Conservation (phyloP, 208 protist genomes). For the Trypanosoma cruzi region DNA sequence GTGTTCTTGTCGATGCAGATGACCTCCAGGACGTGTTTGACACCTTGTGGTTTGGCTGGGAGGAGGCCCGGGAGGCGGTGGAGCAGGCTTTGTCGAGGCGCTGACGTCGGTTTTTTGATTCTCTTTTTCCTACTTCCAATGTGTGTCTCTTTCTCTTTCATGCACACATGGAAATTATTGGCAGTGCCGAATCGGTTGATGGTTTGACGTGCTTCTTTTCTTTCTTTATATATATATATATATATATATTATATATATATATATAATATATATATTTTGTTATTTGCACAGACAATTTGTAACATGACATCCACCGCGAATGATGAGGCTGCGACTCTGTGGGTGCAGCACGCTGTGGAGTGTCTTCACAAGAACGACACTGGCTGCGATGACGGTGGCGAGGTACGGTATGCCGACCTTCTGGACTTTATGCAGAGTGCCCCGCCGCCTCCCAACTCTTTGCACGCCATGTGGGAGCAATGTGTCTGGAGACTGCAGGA, state of each 20-base stretch:
- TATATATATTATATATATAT: slow-evolving; percentile 1
- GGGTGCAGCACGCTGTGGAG: slow-evolving; percentile 7
- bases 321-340: not conserved
- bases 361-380: slow-evolving; percentile 2
- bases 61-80: slow-evolving; percentile 23
- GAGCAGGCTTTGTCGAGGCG: slow-evolving; percentile 22
- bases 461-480: slow-evolving; percentile 55
- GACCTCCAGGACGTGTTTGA: slow-evolving; percentile 28
- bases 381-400: not conserved
- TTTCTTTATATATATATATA: not conserved
- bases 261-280: slow-evolving; percentile 10
- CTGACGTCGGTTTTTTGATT: not conserved
- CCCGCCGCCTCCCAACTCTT: slow-evolving; percentile 38
- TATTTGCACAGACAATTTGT: not conserved
- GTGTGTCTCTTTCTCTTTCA: not conserved
- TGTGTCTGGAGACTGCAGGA: slow-evolving; percentile 54
- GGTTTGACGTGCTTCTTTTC: no score
- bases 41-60: slow-evolving; percentile 31
- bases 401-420: slow-evolving; percentile 30
- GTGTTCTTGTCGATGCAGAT: slow-evolving; percentile 19
- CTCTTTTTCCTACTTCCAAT: not conserved
- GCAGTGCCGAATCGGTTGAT: not conserved
- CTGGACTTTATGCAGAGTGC: slow-evolving; percentile 28
- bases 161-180: no score
- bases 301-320: not conserved